phyloP scores from a whole-genome alignment of 495 filamentous ascomycete species.

The Pyronema domesticum region DNA sequence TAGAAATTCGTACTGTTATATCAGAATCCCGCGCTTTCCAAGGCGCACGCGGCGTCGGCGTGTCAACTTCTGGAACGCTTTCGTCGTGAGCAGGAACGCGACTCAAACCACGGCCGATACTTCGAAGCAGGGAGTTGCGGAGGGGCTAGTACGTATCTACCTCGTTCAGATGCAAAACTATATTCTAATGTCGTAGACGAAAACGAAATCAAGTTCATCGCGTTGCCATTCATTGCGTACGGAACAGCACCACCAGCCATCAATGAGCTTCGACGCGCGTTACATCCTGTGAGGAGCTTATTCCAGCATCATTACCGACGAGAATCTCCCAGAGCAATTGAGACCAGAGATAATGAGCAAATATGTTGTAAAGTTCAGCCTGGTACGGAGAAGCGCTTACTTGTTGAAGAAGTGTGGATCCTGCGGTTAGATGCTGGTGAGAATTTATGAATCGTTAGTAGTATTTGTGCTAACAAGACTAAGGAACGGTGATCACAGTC shows the following conservation, averaged over 20 bases:
- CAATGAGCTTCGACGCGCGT: slow-evolving; percentile 4
- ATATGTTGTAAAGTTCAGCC: slow-evolving; percentile 3
- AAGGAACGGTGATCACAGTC: slow-evolving; percentile 12
- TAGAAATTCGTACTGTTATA: slow-evolving; percentile 10
- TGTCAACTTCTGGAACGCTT: slow-evolving; percentile 8
- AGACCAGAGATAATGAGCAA: slow-evolving; percentile 5
- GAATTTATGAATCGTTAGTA: background rate
- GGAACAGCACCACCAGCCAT: slow-evolving; percentile 1
- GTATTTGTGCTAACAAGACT: background rate
- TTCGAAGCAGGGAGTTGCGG: slow-evolving; percentile 9
- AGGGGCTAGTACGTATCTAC: background rate
- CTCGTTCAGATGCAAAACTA: background rate
- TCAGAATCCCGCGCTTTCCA: slow-evolving; percentile 7
- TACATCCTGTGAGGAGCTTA: slow-evolving; percentile 7
- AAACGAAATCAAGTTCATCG: slow-evolving; percentile 2
- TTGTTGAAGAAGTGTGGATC: slow-evolving; percentile 13
- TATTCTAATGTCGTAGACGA: background rate
- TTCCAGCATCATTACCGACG: slow-evolving; percentile 10
- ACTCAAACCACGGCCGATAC: slow-evolving; percentile 12
- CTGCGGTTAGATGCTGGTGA: slow-evolving; percentile 8
- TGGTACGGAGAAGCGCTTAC: background rate
- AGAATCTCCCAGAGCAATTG: slow-evolving; percentile 1
- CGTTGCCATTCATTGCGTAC: slow-evolving; percentile 9
- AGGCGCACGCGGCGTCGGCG: slow-evolving; percentile 7
- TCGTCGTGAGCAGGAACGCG: slow-evolving; percentile 5